Base-by-base conservation (phyloP, 768 basidiomycete genomes). In the Suillus luteus region DNA sequence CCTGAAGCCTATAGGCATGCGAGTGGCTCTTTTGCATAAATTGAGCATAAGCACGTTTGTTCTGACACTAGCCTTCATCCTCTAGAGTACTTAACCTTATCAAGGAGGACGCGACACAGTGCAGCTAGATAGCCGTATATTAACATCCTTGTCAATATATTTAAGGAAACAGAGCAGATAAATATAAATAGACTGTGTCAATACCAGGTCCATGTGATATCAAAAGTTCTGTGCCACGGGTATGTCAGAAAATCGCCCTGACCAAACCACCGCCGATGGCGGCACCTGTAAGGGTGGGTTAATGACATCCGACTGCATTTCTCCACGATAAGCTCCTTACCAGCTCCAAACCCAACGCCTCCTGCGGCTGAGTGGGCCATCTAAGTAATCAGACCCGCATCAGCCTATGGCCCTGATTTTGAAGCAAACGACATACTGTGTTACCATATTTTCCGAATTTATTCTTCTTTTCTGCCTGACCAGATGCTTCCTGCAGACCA, bases 291-390 rank as follows among this genome's bases (percentile, higher is more conserved):
- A 63, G 3, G 22, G 14, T 40, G 49, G 19, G 27, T 46, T 33
- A 60, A 40, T 65, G 15, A 41, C 38, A 40, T 58, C 4, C 24
- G 27, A 19, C 38, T 41, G n/a, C 8, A 41, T 31, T 40, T 15
- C 17, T 40, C 22, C 5, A 24, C 11, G 22, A 27, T 22, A 60
- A 41, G 59, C 8, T 15, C 78, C 85, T 59, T 59, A 87, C 89
- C 89, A 63, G 88, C 89, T 68, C 91, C 91, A 67, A 91, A 91
- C 0, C 91, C 91, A 62, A 86, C 85, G 71, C 91, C 91, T 35
- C 90, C 89, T 19, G 80, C 86, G 15, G 86, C 86, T 37, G 85
- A 83, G 62, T 85, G 77, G 1, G 85, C 86, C 80, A 87, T 77
- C 86, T 76, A 24, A 17, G 11, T 41, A 19, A 58, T 15, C 24